These are phyloP conservation scores for Aspergillus aculeatus DNA, from an alignment of 2,329 filamentous ascomycete genomes.

Conservation along the genomic window DNA sequence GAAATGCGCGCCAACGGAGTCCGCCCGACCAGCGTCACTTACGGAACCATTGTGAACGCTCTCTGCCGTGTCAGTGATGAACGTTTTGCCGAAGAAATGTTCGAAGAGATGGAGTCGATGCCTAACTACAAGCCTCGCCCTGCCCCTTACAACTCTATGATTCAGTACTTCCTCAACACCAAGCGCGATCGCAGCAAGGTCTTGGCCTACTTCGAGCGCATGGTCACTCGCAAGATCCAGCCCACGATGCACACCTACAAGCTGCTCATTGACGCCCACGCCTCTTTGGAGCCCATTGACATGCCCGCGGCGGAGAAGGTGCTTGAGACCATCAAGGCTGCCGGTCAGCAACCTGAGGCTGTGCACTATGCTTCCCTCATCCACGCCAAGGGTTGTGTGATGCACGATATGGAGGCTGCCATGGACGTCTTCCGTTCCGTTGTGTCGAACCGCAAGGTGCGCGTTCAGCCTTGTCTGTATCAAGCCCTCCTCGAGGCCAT, in stretches of 20 bases:
- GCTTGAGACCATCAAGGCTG: constrained; percentile 71
- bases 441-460: constrained; percentile 64
- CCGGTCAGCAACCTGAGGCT: constrained; percentile 76
- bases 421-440: constrained; percentile 79
- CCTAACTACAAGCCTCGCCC: constrained; percentile 98
- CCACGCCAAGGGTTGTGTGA: constrained; percentile 89
- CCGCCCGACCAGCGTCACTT: constrained; percentile 94
- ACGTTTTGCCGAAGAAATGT: constrained; percentile 95
- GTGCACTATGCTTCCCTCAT: constrained; percentile 96
- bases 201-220: constrained; percentile 89
- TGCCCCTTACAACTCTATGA: constrained; percentile 98
- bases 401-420: constrained; percentile 86
- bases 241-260: constrained; percentile 97
- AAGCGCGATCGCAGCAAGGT: constrained; percentile 96
- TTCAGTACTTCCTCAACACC: constrained; percentile 97
- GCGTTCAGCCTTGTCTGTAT: constrained; percentile 81
- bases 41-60: constrained; percentile 96
- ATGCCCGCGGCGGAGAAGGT: constrained; percentile 85
- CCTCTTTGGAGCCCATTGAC: constrained; percentile 86
- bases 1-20: constrained; percentile 94
- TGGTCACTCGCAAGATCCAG: constrained; percentile 80
- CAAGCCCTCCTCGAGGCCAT: constrained; percentile 96
- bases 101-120: constrained; percentile 99
- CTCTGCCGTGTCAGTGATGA: constrained; percentile 96
- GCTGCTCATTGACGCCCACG: constrained; percentile 91